These are phyloP conservation scores for Linanthus parryae DNA, from an alignment of 148 eudicot species.

Conservation along the genomic window DNA sequence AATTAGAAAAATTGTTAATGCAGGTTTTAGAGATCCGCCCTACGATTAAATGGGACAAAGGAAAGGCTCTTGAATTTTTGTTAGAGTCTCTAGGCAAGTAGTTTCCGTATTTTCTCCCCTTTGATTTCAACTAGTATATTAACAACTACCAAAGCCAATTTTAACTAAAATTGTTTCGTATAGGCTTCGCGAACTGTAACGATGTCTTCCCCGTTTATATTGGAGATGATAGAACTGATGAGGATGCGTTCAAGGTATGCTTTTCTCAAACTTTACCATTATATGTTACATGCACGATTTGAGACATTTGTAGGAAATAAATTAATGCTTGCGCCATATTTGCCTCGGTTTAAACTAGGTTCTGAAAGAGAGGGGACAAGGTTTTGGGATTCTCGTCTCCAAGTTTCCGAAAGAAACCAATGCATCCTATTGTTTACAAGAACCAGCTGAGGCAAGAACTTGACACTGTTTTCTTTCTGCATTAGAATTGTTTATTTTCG, in stretches of 20 bases:
- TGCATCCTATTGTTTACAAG: slow-evolving; percentile 77
- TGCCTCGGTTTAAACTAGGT: slow-evolving; percentile 31
- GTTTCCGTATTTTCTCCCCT: not conserved
- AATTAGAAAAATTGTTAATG: slow-evolving; percentile 6
- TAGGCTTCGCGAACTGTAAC: slow-evolving; percentile 59
- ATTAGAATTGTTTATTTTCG: too few species aligned
- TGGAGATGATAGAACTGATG: slow-evolving; percentile 92
- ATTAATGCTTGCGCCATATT: too few species aligned
- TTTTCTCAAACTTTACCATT: too few species aligned
- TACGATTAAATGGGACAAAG: slow-evolving; percentile 94
- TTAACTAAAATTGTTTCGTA: not conserved
- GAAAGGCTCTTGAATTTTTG: slow-evolving; percentile 90
- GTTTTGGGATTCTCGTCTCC: slow-evolving; percentile 89
- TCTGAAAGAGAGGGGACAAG: slow-evolving; percentile 75
- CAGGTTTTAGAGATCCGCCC: slow-evolving; percentile 95
- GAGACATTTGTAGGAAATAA: too few species aligned
- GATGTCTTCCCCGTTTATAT: slow-evolving; percentile 87
- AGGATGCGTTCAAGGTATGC: slow-evolving; percentile 98
- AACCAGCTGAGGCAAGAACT: slow-evolving; percentile 63
- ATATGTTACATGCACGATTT: too few species aligned
- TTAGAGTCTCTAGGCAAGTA: slow-evolving; percentile 82
- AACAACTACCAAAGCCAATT: not conserved
- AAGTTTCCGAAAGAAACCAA: slow-evolving; percentile 74
- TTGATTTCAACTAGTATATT: not conserved
- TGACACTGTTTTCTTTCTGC: too few species aligned